Conservation (phyloP, 2,329 filamentous ascomycete genomes). For the Fusarium falciforme region DNA sequence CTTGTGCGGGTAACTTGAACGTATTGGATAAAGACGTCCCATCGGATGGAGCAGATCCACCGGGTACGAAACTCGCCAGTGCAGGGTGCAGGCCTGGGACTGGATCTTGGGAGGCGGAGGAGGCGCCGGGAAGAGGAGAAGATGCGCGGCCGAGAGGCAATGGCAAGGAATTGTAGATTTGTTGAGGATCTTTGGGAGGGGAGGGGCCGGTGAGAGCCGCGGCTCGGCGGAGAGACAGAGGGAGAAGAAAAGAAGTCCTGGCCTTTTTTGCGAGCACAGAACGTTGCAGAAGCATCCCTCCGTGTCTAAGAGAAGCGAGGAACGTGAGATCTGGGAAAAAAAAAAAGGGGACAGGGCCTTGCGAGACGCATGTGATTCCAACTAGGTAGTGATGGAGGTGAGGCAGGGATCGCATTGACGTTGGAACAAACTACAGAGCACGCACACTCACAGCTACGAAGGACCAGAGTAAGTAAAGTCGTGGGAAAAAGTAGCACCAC, state of each 20-base stretch:
- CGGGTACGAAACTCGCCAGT: slow-evolving; percentile 3
- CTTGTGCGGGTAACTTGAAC: background rate
- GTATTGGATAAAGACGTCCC: background rate
- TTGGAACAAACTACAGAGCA: background rate
- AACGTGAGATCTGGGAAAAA: background rate
- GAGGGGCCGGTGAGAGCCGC: slow-evolving; percentile 25
- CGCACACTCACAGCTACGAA: background rate
- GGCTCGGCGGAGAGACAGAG: slow-evolving; percentile 18
- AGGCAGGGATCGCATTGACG: slow-evolving; percentile 9
- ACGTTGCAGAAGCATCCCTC: background rate
- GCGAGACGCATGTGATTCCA: slow-evolving; percentile 9
- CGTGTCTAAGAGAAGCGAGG: background rate
- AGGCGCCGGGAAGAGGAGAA: slow-evolving; percentile 34
- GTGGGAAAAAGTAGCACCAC: background rate
- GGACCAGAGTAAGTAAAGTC: background rate
- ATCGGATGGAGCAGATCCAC: slow-evolving; percentile 23
- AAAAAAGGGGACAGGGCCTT: background rate
- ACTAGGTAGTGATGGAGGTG: background rate
- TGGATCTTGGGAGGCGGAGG: slow-evolving; percentile 28
- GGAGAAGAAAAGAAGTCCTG: background rate
- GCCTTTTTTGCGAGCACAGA: background rate
- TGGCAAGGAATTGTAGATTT: slow-evolving; percentile 35
- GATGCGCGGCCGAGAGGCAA: slow-evolving; percentile 39
- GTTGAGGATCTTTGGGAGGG: slow-evolving; percentile 36
- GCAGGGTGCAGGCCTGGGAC: slow-evolving; percentile 20